phyloP scores from a whole-genome alignment of 2,329 filamentous ascomycete genomes.

The Proliferodiscus dingleyae region DNA sequence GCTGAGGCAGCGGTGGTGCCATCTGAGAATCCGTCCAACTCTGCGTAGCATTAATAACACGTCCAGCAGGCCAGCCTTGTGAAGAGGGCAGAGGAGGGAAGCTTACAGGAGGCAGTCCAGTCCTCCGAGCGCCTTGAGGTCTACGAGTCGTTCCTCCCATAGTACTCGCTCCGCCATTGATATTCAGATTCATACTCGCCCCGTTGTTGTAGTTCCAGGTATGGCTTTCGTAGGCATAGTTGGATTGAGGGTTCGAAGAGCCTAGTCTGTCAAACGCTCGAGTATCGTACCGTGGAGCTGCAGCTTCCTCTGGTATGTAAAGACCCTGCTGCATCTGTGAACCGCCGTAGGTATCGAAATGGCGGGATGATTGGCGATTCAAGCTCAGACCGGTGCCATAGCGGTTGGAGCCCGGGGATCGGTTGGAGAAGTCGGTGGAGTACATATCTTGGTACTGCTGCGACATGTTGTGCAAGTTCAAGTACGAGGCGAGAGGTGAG shows the following conservation, averaged over 20 bases:
- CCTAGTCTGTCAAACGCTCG: slow-evolving; percentile 24
- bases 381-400: slow-evolving; percentile 56
- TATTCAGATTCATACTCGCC: slow-evolving; percentile 42
- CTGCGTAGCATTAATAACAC: slow-evolving; percentile 36
- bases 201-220: slow-evolving; percentile 72
- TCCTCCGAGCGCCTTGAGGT: slow-evolving; percentile 45
- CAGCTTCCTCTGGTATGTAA: slow-evolving; percentile 65
- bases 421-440: slow-evolving; percentile 68
- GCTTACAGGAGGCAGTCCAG: slow-evolving; percentile 71
- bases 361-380: slow-evolving; percentile 69
- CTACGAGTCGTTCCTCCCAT: slow-evolving; percentile 58
- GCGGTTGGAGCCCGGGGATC: slow-evolving; percentile 71
- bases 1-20: slow-evolving; percentile 41
- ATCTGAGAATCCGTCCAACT: slow-evolving; percentile 58
- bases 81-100: too few species aligned
- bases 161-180: slow-evolving; percentile 58
- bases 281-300: slow-evolving; percentile 43
- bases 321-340: slow-evolving; percentile 51
- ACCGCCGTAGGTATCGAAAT: slow-evolving; percentile 61
- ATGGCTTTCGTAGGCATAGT: slow-evolving; percentile 66
- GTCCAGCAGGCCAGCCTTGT: background rate
- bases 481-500: too few species aligned
- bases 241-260: slow-evolving; percentile 41
- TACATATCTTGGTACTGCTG: slow-evolving; percentile 63
- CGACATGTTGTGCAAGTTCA: slow-evolving; percentile 38